Evolutionary conservation across 2,329 filamentous ascomycete species (phyloP).

Genomic region (Arthroderma uncinatum): DNA sequence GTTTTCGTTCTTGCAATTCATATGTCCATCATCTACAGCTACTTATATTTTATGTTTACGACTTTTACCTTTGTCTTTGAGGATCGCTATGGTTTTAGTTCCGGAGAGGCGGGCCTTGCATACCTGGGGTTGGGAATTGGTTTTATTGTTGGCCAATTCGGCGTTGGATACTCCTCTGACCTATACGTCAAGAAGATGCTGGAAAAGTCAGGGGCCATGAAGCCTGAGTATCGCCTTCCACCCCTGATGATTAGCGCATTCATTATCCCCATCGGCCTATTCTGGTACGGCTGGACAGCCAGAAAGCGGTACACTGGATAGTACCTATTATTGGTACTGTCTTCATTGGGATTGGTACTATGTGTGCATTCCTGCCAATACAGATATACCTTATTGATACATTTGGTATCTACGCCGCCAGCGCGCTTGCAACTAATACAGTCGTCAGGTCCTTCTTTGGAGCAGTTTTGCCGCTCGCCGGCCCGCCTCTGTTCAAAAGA

Average conservation of each 20-base stretch:
- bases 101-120: slow-evolving; percentile 38
- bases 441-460: slow-evolving; percentile 43
- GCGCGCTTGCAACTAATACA: slow-evolving; percentile 37
- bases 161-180: slow-evolving; percentile 12
- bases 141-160: slow-evolving; percentile 9
- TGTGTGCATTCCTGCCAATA: slow-evolving; percentile 11
- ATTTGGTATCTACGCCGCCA: slow-evolving; percentile 26
- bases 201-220: slow-evolving; percentile 23
- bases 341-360: slow-evolving; percentile 5
- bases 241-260: slow-evolving; percentile 11
- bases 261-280: slow-evolving; percentile 13
- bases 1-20: slow-evolving; percentile 17
- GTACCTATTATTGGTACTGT: slow-evolving; percentile 40
- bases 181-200: slow-evolving; percentile 18
- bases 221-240: slow-evolving; percentile 18
- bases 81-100: slow-evolving; percentile 42
- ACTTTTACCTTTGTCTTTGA: slow-evolving; percentile 49
- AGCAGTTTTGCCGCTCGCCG: slow-evolving; percentile 46
- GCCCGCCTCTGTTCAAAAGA: slow-evolving; percentile 43
- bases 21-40: slow-evolving; percentile 17
- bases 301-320: slow-evolving; percentile 25
- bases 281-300: slow-evolving; percentile 25
- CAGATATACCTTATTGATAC: slow-evolving; percentile 44
- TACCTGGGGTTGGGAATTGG: slow-evolving; percentile 43
- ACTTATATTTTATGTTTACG: not conserved